Conservation (phyloP, 371 early-diverging fungal genomes). For the Coemansia sp. region DNA sequence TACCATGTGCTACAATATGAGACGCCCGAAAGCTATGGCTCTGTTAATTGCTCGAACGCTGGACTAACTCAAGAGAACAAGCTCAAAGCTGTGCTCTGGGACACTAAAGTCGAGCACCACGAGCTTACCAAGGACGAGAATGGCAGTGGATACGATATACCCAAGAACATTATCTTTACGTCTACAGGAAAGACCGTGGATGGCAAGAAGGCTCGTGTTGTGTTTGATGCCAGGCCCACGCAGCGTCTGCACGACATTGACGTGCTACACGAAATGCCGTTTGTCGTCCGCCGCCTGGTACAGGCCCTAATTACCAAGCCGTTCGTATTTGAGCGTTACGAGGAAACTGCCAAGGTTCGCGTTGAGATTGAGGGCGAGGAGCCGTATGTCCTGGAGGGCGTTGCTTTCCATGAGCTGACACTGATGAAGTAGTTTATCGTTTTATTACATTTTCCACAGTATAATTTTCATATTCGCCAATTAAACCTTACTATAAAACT, state of each 20-base stretch:
- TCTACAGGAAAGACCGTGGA: conserved; percentile 76
- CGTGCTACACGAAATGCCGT: conserved; percentile 85
- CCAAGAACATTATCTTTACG: conserved; percentile 65
- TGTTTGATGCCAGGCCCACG: conserved; percentile 61
- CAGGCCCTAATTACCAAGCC: conserved; percentile 92
- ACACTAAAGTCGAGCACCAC: conserved; percentile 57
- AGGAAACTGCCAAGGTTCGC: conserved; percentile 58
- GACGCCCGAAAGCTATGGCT: conserved; percentile 74
- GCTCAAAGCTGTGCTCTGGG: conserved; percentile 70
- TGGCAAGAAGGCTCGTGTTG: conserved; percentile 65
- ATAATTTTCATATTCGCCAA: too few relatives aligned
- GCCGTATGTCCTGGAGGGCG: conserved; percentile 59
- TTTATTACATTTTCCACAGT: too few relatives aligned
- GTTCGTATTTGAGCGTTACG: conserved; percentile 86
- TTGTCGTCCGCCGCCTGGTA: conserved; percentile 80
- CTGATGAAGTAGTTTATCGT: not conserved
- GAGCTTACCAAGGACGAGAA: conserved; percentile 55
- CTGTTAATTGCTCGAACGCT: conserved; percentile 72
- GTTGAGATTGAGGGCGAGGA: conserved; percentile 69
- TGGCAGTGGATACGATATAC: conserved; percentile 81
- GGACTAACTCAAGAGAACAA: conserved; percentile 67
- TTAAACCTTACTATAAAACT: too few relatives aligned
- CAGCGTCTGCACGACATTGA: conserved; percentile 78
- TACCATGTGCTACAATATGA: conserved; percentile 80
- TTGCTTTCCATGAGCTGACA: conserved; percentile 66